Conservation (phyloP, 495 filamentous ascomycete species). For the Penicillium canescens region DNA sequence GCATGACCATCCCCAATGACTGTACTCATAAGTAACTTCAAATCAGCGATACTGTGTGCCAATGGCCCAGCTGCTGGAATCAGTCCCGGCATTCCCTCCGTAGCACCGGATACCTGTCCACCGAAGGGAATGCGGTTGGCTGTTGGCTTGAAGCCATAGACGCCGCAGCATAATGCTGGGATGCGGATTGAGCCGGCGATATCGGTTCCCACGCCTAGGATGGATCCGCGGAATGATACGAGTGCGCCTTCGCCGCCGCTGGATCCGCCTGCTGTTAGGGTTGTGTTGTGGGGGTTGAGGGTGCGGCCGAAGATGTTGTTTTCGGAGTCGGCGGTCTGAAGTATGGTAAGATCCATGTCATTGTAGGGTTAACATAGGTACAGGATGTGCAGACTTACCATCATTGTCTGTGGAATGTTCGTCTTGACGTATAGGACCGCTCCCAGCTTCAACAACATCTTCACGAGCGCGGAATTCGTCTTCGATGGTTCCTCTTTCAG, state of each 20-base stretch:
- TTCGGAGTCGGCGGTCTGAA: conserved; percentile 43
- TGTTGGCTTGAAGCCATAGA: conserved; percentile 65
- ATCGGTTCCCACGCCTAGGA: conserved; percentile 63
- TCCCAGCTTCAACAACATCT: conserved; percentile 22
- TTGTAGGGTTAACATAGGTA: not conserved
- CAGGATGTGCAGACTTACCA: conserved; percentile 15
- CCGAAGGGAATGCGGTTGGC: conserved; percentile 49
- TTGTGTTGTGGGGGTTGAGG: conserved; percentile 54
- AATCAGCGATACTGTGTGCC: conserved; percentile 53
- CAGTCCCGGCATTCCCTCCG: conserved; percentile 14
- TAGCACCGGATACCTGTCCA: conserved; percentile 18
- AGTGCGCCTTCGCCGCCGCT: conserved; percentile 63
- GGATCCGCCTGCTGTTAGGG: conserved; percentile 54
- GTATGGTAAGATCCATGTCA: conserved; percentile 1
- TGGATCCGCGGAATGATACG: conserved; percentile 51
- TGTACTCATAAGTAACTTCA: conserved; percentile 57
- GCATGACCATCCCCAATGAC: conserved; percentile 48
- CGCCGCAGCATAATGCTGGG: conserved; percentile 60
- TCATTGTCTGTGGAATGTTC: conserved; percentile 49
- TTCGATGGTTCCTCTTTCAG: conserved; percentile 10
- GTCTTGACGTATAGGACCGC: conserved; percentile 60
- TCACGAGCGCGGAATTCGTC: conserved; percentile 29
- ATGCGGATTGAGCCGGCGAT: conserved; percentile 61
- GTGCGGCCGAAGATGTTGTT: conserved; percentile 39
- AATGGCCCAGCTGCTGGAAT: conserved; percentile 49